Percentiles rank a stretch among this genome's conserved stretches.
Conservation (phyloP, 2,329 filamentous ascomycete species). For the Alternaria burnsii region DNA sequence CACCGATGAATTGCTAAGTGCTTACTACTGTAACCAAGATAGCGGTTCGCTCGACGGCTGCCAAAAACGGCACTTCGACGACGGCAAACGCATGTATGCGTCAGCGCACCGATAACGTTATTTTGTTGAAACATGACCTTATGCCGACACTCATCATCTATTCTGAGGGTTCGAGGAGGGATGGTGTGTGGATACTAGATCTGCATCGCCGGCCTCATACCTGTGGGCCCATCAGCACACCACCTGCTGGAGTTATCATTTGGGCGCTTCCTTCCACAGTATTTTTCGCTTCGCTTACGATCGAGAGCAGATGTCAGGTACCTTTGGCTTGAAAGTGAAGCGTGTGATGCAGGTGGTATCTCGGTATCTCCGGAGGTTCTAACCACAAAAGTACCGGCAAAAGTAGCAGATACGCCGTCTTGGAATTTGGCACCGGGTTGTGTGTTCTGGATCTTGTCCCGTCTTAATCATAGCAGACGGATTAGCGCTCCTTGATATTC, state of each 20-base stretch:
- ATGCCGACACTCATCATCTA: constrained; percentile 12
- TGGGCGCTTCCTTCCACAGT: not conserved
- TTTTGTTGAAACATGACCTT: not conserved
- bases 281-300: constrained; percentile 3
- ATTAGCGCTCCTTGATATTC: constrained; percentile 7
- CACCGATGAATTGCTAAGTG: not conserved
- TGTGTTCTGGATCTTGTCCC: constrained; percentile 10
- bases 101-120: constrained; percentile 7
- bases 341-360: constrained; percentile 11
- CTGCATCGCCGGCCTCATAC: not conserved
- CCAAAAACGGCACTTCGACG: not conserved
- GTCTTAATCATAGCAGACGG: not conserved
- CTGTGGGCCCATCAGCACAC: not conserved
- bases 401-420: constrained; percentile 14
- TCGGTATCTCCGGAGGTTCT: constrained; percentile 21
- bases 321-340: constrained; percentile 6
- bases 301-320: not conserved
- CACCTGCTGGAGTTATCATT: not conserved
- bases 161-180: constrained; percentile 4
- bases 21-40: not conserved
- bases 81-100: constrained; percentile 7
- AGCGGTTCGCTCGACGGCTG: not conserved
- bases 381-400: constrained; percentile 18
- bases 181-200: not conserved
- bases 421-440: constrained; percentile 5